These are phyloP conservation scores for Malassezia yamatoensis DNA, from an alignment of 1,284 basidiomycete species.

Conservation along the genomic window DNA sequence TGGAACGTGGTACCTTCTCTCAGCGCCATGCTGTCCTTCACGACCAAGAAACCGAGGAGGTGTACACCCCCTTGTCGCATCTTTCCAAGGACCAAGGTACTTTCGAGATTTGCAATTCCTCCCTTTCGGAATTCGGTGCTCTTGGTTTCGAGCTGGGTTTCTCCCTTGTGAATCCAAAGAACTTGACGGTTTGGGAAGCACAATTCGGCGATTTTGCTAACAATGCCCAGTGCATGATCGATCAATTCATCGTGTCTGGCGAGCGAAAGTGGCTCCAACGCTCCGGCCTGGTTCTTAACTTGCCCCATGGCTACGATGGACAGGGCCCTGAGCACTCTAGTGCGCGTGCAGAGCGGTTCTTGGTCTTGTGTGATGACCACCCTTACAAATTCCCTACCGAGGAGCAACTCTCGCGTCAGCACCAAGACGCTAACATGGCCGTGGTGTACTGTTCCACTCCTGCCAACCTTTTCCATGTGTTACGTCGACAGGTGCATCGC, in stretches of 20 bases:
- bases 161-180: conserved; percentile 88
- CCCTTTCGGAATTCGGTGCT: conserved; percentile 85
- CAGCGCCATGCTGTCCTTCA: conserved; percentile 95
- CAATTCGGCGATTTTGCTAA: conserved; percentile 86
- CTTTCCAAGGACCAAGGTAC: conserved; percentile 75
- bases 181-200: conserved; percentile 91
- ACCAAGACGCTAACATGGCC: conserved; percentile 99
- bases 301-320: conserved; percentile 90
- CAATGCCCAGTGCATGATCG: conserved; percentile 86
- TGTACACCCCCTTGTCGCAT: conserved; percentile 81
- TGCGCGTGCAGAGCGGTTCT: conserved; percentile 87
- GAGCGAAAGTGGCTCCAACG: conserved; percentile 98
- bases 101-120: conserved; percentile 94
- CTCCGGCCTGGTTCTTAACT: conserved; percentile 76
- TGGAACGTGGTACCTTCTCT: conserved; percentile 99
- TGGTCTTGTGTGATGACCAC: conserved; percentile 96
- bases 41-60: conserved; percentile 84
- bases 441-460: conserved; percentile 76
- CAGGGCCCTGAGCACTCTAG: conserved; percentile 98
- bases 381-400: conserved; percentile 78
- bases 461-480: conserved; percentile 48
- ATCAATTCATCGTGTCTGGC: conserved; percentile 95
- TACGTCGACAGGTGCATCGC: conserved; percentile 47
- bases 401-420: conserved; percentile 84
- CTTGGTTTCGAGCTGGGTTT: conserved; percentile 98